Evolutionary conservation across 108 stramenopile genomes (phyloP).

Genomic region (Chaetoceros muelleri): DNA sequence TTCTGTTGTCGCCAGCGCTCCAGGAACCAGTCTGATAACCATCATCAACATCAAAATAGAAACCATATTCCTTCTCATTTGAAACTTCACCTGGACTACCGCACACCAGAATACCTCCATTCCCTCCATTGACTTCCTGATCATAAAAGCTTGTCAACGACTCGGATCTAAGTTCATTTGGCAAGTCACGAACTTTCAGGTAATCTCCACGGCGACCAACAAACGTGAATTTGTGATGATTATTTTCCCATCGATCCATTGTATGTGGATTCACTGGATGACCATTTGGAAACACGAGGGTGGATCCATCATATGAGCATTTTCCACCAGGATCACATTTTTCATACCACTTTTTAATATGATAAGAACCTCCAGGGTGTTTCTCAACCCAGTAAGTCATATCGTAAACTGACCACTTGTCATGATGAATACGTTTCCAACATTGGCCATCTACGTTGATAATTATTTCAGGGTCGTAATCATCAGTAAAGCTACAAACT

Average conservation of each 20-base stretch:
- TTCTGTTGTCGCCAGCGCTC: neutral
- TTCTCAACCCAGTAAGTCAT: conserved; percentile 30
- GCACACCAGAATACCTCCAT: conserved; percentile 18
- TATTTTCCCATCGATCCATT: conserved; percentile 5
- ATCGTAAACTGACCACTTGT: conserved; percentile 40
- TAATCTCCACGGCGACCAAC: conserved; percentile 18
- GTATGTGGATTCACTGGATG: neutral
- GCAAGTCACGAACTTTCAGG: conserved; percentile 6
- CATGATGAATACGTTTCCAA: conserved; percentile 32
- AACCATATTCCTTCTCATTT: conserved; percentile 3
- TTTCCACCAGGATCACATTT: too few relatives aligned
- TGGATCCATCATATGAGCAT: neutral
- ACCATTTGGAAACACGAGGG: neutral
- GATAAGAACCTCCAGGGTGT: conserved; percentile 13
- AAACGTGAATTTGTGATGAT: conserved; percentile 2
- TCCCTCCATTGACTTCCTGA: neutral
- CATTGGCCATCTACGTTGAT: conserved; percentile 1
- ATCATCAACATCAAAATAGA: neutral
- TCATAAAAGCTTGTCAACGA: neutral
- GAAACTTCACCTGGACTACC: conserved; percentile 37
- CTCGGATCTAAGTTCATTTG: conserved; percentile 9
- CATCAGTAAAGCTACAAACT: neutral
- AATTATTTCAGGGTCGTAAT: neutral
- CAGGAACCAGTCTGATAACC: neutral
- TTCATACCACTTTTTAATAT: neutral